Conservation (phyloP, 176 grass and related monocot genomes). For the Alopecurus myosuroides region DNA sequence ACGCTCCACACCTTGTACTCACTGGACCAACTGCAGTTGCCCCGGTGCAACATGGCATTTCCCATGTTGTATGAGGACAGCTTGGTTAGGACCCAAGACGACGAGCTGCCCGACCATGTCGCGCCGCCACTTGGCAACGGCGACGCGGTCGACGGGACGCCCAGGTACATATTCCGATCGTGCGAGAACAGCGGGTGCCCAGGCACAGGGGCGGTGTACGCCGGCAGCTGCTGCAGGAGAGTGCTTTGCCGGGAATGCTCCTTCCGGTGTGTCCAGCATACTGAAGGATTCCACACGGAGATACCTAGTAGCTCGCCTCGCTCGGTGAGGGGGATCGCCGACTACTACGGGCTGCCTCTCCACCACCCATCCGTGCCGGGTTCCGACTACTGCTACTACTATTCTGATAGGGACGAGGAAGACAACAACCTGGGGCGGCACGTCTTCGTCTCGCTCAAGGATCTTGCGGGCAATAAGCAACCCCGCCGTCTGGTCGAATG, state of each 20-base stretch:
- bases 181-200: neutral
- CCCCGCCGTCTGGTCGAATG: neutral
- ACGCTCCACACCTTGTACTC: neutral
- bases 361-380: neutral
- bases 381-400: neutral
- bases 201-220: too few relatives aligned
- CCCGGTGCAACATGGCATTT: neutral
- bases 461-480: neutral
- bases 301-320: too few relatives aligned
- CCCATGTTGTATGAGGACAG: neutral
- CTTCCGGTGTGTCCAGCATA: neutral
- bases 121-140: neutral
- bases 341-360: neutral
- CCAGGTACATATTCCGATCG: neutral
- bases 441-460: neutral
- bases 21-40: neutral
- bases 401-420: neutral
- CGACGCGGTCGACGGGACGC: too few relatives aligned
- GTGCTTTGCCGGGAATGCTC: too few relatives aligned
- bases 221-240: too few relatives aligned
- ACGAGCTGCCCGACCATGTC: neutral
- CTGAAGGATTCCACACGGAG: neutral
- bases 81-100: neutral
- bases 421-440: neutral
- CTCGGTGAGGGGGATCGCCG: neutral